phyloP scores from a whole-genome alignment of 2,329 filamentous ascomycete species.

The Colletotrichum spaethianum region DNA sequence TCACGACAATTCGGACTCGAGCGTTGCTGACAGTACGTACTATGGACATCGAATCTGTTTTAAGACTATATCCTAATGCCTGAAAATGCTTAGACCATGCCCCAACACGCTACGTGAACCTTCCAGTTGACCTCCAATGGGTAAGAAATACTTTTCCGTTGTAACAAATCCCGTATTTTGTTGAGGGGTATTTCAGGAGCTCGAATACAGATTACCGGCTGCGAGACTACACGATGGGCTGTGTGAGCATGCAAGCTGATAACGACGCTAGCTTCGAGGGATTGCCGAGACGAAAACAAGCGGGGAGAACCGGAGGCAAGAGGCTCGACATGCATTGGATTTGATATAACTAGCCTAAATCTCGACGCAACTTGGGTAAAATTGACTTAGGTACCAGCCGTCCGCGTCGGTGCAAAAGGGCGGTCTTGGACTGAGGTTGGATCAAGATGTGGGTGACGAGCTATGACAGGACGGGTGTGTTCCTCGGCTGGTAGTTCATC shows the following conservation, averaged over 20 bases:
- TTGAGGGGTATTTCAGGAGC: background rate
- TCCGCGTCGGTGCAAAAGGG: background rate
- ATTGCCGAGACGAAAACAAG: slow-evolving; percentile 29
- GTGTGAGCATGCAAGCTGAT: background rate
- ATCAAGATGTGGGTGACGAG: slow-evolving; percentile 20
- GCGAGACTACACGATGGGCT: background rate
- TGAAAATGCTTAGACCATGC: rapidly evolving
- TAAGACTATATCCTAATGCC: background rate
- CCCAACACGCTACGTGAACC: background rate
- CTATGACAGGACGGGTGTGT: background rate
- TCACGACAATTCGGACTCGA: background rate
- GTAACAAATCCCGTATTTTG: no score
- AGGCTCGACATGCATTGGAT: background rate
- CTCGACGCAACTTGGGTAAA: background rate
- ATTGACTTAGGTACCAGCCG: slow-evolving; percentile 7
- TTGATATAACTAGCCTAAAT: background rate
- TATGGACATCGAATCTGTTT: background rate
- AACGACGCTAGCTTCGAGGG: background rate
- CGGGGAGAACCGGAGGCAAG: slow-evolving; percentile 25
- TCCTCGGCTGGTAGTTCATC: slow-evolving; percentile 20
- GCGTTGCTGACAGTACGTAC: background rate
- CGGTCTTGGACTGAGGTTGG: background rate
- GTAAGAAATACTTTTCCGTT: background rate
- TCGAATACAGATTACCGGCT: background rate
- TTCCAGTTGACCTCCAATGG: background rate